Evolutionary conservation across 441 rosid genomes (phyloP), one percentile per base, ranked within the genome.

Genomic region (Gossypium davidsonii): DNA sequence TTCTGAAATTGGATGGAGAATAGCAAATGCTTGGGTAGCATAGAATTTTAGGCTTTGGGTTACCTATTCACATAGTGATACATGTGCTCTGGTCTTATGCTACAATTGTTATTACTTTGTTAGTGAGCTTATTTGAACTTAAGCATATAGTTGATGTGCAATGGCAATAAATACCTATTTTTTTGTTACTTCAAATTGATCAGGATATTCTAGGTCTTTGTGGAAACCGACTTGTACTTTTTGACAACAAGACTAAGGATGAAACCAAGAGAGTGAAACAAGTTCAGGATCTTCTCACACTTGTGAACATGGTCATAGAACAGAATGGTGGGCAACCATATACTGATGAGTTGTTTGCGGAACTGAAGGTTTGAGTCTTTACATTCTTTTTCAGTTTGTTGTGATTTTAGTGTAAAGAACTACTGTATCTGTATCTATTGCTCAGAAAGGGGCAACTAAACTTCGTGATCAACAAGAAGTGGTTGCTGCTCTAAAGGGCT

Each of bases 241-340:
- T 94, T 77, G 91, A 94, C 78, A 94, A 94, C 89, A 94, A 87
- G 83, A 90, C 93, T 15, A 79, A 75, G 60, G 83, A 94, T 77
- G 85, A 78, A 72, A 8, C 42, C 3, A 89, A 85, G 84, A 86
- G 77, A 79, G 80, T 64, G 65, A 77, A 75, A 53, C 94, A 94
- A 76, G 87, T 90, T 66, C 67, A 79, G 67, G 77, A 83, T 76
- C 92, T 94, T 66, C 86, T 91, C 2, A 81, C 88, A 12, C 86
- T 87, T 64, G 91, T 91, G 63, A 80, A 86, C 49, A 53, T 39
- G 18, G 82, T 90, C 71, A 80, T 80, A 28, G 72, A 48, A 10
- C 80, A 78, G 51, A 94, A 91, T 78, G 84, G 79, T 73, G 98
- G 96, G 59, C 85, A 74, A 55, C 96, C 96, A 0, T 94, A 82